Evolutionary conservation across 495 filamentous ascomycete genomes (phyloP).

Genomic region (Halenospora varia): DNA sequence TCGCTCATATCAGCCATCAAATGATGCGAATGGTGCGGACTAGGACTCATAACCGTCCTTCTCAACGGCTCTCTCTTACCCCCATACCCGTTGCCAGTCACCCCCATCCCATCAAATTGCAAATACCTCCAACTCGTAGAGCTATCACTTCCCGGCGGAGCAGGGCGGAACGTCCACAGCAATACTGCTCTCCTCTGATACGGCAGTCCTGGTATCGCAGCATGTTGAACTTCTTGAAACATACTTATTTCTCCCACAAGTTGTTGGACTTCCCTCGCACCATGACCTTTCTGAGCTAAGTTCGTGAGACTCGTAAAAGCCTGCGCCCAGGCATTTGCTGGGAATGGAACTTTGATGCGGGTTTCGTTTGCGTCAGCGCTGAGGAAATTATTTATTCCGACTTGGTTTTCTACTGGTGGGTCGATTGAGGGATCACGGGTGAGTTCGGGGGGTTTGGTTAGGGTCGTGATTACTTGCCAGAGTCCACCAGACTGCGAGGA

Average conservation of each 20-base stretch:
- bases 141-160: slow-evolving; percentile 5
- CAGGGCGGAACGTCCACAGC: slow-evolving; percentile 24
- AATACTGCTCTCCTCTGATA: slow-evolving; percentile 20
- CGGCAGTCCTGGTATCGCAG: background rate
- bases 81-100: no score
- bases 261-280: slow-evolving; percentile 2
- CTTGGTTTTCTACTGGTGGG: slow-evolving; percentile 23
- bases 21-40: slow-evolving; percentile 37
- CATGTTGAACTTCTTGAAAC: slow-evolving; percentile 25
- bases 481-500: slow-evolving; percentile 37
- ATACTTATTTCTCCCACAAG: slow-evolving; percentile 24
- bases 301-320: slow-evolving; percentile 39
- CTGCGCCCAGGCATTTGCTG: slow-evolving; percentile 43
- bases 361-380: slow-evolving; percentile 34
- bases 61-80: slow-evolving; percentile 24
- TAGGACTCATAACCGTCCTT: slow-evolving; percentile 38
- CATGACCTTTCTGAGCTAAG: slow-evolving; percentile 13
- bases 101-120: no score
- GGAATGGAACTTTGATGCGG: slow-evolving; percentile 41
- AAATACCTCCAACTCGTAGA: slow-evolving; percentile 22
- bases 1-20: slow-evolving; percentile 40
- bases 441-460: slow-evolving; percentile 45
- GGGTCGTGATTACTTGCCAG: slow-evolving; percentile 45
- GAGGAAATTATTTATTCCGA: slow-evolving; percentile 32
- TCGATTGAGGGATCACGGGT: slow-evolving; percentile 25